These are phyloP conservation scores for Syzygium malaccense DNA, from an alignment of 441 rosid genomes.

Conservation along the genomic window DNA sequence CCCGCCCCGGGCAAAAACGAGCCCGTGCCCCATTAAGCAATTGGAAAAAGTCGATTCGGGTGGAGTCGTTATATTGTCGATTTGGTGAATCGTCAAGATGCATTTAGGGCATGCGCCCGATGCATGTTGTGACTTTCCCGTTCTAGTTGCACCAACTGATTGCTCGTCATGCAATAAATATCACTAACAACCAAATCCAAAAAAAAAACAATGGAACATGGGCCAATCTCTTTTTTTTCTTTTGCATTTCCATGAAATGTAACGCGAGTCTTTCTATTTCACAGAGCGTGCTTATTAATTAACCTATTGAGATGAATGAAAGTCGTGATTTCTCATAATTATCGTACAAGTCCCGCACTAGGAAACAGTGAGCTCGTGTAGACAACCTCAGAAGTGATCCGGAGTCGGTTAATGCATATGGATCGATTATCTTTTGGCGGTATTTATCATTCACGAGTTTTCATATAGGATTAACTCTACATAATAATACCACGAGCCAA, in stretches of 20 bases:
- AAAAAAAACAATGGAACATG: not conserved
- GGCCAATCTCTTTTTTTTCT: not conserved
- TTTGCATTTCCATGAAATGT: not conserved
- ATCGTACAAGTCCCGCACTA: not conserved
- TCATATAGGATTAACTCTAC: too few species aligned
- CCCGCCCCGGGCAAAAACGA: too few species aligned
- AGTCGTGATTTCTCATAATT: not conserved
- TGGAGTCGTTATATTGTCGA: too few species aligned
- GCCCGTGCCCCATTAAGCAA: too few species aligned
- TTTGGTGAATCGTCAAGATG: not conserved
- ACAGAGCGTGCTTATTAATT: not conserved
- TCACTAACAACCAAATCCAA: not conserved
- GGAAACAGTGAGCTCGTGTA: not conserved
- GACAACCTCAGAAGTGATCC: not conserved
- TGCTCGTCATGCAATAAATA: not conserved
- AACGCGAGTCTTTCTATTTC: not conserved
- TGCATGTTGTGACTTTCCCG: rapidly evolving
- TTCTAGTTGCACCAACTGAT: not conserved
- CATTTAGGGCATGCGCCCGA: not conserved
- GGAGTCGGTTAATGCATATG: not conserved
- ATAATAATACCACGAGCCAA: not conserved
- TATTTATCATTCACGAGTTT: not conserved
- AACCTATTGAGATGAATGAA: too few species aligned
- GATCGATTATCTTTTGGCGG: not conserved
- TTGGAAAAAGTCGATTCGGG: too few species aligned